Percentiles rank a stretch among this genome's conserved stretches.
These are phyloP conservation scores for Basipetospora chlamydospora DNA, from an alignment of 2,329 filamentous ascomycete genomes.

Conservation along the genomic window DNA sequence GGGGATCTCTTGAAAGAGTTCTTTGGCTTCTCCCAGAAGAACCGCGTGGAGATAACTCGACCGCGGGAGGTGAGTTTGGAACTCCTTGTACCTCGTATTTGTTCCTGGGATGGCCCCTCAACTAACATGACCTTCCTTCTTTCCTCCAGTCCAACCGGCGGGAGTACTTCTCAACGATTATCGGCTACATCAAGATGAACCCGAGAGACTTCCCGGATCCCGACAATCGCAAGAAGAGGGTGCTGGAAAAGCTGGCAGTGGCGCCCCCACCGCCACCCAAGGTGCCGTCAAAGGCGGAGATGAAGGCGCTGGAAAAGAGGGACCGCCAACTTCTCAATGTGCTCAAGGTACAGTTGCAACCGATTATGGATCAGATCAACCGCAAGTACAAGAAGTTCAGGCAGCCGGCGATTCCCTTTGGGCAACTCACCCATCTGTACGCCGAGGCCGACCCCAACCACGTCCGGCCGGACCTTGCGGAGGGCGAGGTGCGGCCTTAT, in stretches of 20 bases:
- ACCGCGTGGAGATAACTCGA: slow-evolving; percentile 53
- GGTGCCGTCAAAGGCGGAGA: slow-evolving; percentile 59
- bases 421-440: slow-evolving; percentile 65
- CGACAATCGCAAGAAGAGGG: slow-evolving; percentile 70
- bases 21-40: slow-evolving; percentile 75
- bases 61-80: slow-evolving; percentile 46
- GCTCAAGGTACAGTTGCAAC: slow-evolving; percentile 78
- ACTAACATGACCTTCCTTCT: not conserved
- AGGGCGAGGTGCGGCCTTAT: slow-evolving; percentile 52
- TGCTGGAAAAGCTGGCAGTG: slow-evolving; percentile 61
- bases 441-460: slow-evolving; percentile 66
- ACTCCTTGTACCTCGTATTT: not conserved
- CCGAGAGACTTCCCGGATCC: slow-evolving; percentile 81
- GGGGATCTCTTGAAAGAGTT: slow-evolving; percentile 55
- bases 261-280: slow-evolving; percentile 59
- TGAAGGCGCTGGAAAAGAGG: slow-evolving; percentile 63
- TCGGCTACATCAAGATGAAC: slow-evolving; percentile 62
- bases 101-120: not conserved
- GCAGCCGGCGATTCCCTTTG: slow-evolving; percentile 60
- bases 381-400: slow-evolving; percentile 79
- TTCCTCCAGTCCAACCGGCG: slow-evolving; percentile 42
- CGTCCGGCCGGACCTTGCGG: slow-evolving; percentile 41
- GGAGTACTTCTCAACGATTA: slow-evolving; percentile 65
- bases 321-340: slow-evolving; percentile 76
- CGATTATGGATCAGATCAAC: slow-evolving; percentile 95